phyloP scores from a whole-genome alignment of 2,329 filamentous ascomycete genomes.

The Ophiostoma pallidulum region DNA sequence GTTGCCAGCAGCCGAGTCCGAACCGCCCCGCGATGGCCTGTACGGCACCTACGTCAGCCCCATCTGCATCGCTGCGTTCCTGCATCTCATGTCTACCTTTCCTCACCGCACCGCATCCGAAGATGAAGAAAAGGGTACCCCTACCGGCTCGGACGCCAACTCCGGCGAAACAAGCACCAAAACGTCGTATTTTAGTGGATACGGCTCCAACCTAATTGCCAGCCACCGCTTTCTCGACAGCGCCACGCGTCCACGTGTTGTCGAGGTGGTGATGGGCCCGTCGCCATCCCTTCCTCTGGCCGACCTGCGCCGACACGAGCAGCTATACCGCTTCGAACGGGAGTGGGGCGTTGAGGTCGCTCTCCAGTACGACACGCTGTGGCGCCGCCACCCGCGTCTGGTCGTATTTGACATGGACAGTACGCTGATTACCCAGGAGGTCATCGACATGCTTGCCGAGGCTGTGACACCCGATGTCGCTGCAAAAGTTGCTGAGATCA shows the following conservation, averaged over 20 bases:
- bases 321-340: conserved; percentile 73
- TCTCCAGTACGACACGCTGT: conserved; percentile 63
- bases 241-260: conserved; percentile 49
- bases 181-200: conserved; percentile 8
- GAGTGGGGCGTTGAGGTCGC: conserved; percentile 85
- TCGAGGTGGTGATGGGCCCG: conserved; percentile 56
- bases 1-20: conserved; percentile 12
- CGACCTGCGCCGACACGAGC: conserved; percentile 70
- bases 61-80: conserved; percentile 55
- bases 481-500: conserved; percentile 77
- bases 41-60: conserved; percentile 58
- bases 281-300: conserved; percentile 51
- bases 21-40: conserved; percentile 48
- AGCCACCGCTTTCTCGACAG: conserved; percentile 58
- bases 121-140: conserved; percentile 13
- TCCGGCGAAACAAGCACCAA: neutral
- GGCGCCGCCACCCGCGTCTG: conserved; percentile 70
- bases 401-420: conserved; percentile 99
- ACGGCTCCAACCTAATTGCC: conserved; percentile 41
- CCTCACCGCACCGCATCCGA: conserved; percentile 35
- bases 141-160: neutral
- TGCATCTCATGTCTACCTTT: conserved; percentile 56
- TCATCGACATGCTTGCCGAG: conserved; percentile 89
- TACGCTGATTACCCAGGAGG: conserved; percentile 93
- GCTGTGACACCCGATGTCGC: conserved; percentile 66